Conservation (phyloP, 108 stramenopile genomes). For the Cyclotella sp. region DNA sequence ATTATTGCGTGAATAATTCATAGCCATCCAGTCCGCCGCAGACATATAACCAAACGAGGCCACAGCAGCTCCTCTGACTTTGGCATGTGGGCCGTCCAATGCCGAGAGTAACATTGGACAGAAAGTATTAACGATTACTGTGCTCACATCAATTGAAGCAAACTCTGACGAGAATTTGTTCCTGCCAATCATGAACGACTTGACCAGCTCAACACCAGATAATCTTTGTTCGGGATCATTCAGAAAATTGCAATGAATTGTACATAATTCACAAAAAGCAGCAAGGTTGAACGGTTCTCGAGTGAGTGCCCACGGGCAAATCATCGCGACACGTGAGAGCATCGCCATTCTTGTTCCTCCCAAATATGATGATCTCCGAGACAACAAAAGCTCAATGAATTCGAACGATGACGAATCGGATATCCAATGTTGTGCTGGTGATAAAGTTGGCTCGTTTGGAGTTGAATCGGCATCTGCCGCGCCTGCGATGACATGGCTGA, state of each 20-base stretch:
- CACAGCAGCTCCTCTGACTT: constrained; percentile 35
- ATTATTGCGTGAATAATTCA: constrained; percentile 19
- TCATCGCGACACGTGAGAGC: constrained; percentile 27
- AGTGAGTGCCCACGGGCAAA: constrained; percentile 40
- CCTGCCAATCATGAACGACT: constrained; percentile 47
- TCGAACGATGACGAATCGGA: constrained; percentile 41
- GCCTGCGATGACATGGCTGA: constrained; percentile 34
- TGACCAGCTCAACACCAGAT: constrained; percentile 37
- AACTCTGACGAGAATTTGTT: constrained; percentile 20
- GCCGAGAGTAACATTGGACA: constrained; percentile 39
- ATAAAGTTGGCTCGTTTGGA: background rate
- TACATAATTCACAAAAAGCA: constrained; percentile 45
- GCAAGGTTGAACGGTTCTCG: constrained; percentile 56
- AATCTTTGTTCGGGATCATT: constrained; percentile 19
- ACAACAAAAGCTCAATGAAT: constrained; percentile 44
- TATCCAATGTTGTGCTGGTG: constrained; percentile 42
- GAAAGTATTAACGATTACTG: constrained; percentile 39
- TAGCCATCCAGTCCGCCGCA: constrained; percentile 56
- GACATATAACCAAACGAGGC: constrained; percentile 53
- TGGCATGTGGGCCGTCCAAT: constrained; percentile 29
- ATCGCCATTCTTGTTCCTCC: constrained; percentile 31
- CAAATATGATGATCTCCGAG: constrained; percentile 14
- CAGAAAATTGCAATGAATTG: constrained; percentile 15
- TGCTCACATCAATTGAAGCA: constrained; percentile 15
- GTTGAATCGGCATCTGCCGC: constrained; percentile 6